Evolutionary conservation across 805 yeast genomes (phyloP), one percentile per base, ranked within the genome.

Genomic region (Wickerhamiella shivajii): DNA sequence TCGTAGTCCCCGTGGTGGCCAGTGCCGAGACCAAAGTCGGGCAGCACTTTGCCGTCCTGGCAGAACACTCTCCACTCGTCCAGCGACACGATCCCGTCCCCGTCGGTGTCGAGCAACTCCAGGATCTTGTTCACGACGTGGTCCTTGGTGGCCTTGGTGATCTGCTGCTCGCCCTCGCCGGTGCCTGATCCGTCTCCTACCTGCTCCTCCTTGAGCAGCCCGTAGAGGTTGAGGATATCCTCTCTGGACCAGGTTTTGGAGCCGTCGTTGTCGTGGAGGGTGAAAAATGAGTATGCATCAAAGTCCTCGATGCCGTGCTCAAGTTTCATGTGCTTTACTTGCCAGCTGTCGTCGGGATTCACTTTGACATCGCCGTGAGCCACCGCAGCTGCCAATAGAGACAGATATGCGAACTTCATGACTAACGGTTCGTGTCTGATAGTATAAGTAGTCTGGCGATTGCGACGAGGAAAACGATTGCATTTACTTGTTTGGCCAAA

Each of bases 1-100:
- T 85, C 97, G 50, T 84, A 87, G 57, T 81, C 94, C 22, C 84
- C 76, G 57, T 85, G 95, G 50, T 85, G 95, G 18, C 94, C 94
- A 6, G 81, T 85, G 19, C 96, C 97, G 39, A 75, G 73, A 6
- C 94, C 93, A 52, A 85, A 72, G 54, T 87, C 96, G 1, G 96
- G 96, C 49, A 87, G 69, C 41, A 69, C 69, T 1, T 77, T 76
- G 6, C 92, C 92, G 9, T 53, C 56, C 2, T 54, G 53, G 6
- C 69, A 64, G 53, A 69, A 85, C 10, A 56, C 58, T 27, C 71
- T 46, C 74, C 84, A 87, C 50, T 83, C 94, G 6, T 72, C 71
- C 34, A 69, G 53, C 4, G 74, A 60, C 7, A 87, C 65, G 32
- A 59, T 60, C 1, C 77, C 77, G 51, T 83, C 85, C 9, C 61